Evolutionary conservation across 1,284 basidiomycete species (phyloP).

Genomic region (Hortiboletus rubellus): DNA sequence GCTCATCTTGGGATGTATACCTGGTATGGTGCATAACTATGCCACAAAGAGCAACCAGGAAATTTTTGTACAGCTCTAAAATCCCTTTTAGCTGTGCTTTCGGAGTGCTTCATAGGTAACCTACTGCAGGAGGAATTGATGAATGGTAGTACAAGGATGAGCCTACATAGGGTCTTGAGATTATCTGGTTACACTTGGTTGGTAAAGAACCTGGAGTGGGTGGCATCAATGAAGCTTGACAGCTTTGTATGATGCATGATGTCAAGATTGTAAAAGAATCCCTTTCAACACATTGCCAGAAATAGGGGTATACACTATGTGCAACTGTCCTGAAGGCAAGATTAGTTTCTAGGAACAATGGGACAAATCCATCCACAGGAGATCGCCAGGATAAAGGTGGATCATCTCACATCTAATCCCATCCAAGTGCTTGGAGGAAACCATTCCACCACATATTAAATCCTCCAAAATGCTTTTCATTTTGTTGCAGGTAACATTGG

Average conservation of each 20-base stretch:
- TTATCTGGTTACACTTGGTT: not conserved
- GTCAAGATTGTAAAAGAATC: not conserved
- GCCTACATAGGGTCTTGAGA: not conserved
- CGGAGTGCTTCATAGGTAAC: too few relatives aligned
- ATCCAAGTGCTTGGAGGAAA: not conserved
- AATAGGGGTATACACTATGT: not conserved
- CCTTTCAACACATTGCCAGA: not conserved
- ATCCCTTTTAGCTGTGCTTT: not conserved
- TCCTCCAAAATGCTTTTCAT: fast-evolving
- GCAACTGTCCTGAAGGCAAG: not conserved
- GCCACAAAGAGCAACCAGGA: too few relatives aligned
- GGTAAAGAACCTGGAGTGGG: too few relatives aligned
- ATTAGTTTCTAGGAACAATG: not conserved
- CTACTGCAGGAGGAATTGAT: not conserved
- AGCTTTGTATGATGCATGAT: conserved; percentile 2
- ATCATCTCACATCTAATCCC: not conserved
- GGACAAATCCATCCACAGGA: not conserved
- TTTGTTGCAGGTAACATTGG: not conserved
- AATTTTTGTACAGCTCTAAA: not conserved
- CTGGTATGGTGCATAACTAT: too few relatives aligned
- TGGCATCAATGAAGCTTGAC: not conserved
- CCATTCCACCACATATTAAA: not conserved
- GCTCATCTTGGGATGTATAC: too few relatives aligned
- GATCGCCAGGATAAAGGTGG: not conserved
- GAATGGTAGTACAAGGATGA: not conserved